Evolutionary conservation across 2,329 filamentous ascomycete species (phyloP).

Genomic region (Ceratocystis destructans): DNA sequence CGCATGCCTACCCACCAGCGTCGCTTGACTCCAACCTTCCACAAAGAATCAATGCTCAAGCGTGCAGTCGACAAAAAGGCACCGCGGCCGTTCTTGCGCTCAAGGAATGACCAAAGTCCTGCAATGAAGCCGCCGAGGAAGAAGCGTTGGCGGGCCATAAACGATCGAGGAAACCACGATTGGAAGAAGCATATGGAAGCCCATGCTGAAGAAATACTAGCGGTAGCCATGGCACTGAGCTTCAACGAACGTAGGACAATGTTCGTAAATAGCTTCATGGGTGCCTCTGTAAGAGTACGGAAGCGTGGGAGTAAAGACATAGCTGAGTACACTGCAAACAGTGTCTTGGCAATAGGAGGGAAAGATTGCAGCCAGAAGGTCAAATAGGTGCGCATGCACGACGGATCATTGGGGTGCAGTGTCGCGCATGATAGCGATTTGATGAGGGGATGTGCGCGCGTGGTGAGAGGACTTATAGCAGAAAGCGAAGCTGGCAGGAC

Average conservation of each 20-base stretch:
- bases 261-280: conserved; percentile 49
- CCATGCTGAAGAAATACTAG: conserved; percentile 77
- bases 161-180: conserved; percentile 54
- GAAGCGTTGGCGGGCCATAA: conserved; percentile 72
- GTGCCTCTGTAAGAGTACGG: conserved; percentile 53
- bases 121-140: conserved; percentile 78
- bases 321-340: conserved; percentile 59
- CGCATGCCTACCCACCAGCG: conserved; percentile 74
- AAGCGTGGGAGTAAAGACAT: conserved; percentile 54
- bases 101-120: conserved; percentile 72
- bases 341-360: conserved; percentile 62
- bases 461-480: conserved; percentile 62
- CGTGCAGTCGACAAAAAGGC: conserved; percentile 70
- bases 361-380: conserved; percentile 79
- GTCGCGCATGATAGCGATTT: conserved; percentile 75
- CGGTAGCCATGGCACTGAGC: conserved; percentile 60
- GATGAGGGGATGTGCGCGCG: conserved; percentile 75
- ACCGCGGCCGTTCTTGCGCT: conserved; percentile 47
- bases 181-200: conserved; percentile 83
- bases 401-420: conserved; percentile 76
- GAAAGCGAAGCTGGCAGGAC: conserved; percentile 53
- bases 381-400: conserved; percentile 73
- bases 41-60: conserved; percentile 66
- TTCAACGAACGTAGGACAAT: conserved; percentile 53
- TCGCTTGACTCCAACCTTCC: conserved; percentile 88